phyloP scores from a whole-genome alignment of 208 protist genomes.

The Acanthamoeba polyphaga region DNA sequence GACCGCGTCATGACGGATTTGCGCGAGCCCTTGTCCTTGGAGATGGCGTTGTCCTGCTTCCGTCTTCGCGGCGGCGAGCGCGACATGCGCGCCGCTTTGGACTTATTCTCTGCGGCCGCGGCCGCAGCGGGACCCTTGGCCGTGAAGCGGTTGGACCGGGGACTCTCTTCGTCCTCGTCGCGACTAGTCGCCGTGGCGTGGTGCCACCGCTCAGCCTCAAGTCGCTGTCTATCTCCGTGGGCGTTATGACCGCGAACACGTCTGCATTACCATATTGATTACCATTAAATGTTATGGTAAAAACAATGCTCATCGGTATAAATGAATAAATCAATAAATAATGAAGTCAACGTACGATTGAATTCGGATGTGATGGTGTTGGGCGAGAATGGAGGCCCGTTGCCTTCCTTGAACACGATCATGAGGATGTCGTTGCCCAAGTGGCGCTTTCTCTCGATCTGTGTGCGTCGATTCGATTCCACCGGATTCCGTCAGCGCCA shows the following conservation, averaged over 20 bases:
- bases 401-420: constrained; percentile 57
- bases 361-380: constrained; percentile 52
- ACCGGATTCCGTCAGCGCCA: too few species aligned
- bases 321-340: neutral
- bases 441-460: constrained; percentile 56
- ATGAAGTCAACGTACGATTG: constrained; percentile 31
- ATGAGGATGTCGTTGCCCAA: constrained; percentile 61
- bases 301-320: neutral
- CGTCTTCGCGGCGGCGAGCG: neutral
- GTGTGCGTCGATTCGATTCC: neutral
- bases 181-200: neutral
- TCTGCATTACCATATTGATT: too few species aligned
- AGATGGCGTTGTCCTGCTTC: neutral
- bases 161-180: neutral
- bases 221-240: neutral
- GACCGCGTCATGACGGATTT: neutral
- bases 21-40: neutral
- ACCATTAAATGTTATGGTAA: neutral
- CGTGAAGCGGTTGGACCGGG: neutral
- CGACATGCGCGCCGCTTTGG: neutral
- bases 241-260: constrained; percentile 40
- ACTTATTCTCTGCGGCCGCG: neutral
- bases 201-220: neutral
- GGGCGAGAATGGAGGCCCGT: constrained; percentile 58
- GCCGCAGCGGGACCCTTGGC: neutral